Percentiles rank a stretch among this genome's conserved stretches.
Conservation (phyloP, 345 rosid genomes). For the Toxicodendron radicans region DNA sequence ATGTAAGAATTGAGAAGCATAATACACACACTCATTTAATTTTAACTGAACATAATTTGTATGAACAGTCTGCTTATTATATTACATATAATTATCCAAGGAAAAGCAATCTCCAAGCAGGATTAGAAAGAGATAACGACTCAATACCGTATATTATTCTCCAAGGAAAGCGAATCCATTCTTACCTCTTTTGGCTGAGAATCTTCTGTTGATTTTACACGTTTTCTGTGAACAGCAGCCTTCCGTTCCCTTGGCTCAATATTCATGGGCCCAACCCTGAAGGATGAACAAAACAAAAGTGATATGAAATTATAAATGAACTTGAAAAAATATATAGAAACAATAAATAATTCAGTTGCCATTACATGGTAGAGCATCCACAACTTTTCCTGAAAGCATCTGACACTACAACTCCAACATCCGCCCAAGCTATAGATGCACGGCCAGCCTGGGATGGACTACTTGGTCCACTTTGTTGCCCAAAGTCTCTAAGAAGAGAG, state of each 20-base stretch:
- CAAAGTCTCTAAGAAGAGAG: constrained; percentile 29
- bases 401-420: constrained; percentile 34
- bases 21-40: no score
- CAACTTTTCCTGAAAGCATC: constrained; percentile 22
- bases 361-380: constrained; percentile 47
- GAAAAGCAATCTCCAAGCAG: background rate
- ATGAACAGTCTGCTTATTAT: no score
- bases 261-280: constrained; percentile 48
- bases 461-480: constrained; percentile 19
- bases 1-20: no score
- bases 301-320: background rate
- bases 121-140: background rate
- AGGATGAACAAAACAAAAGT: background rate
- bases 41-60: no score
- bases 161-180: background rate
- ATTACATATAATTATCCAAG: background rate
- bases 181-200: constrained; percentile 34
- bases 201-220: constrained; percentile 6
- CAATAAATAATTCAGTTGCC: background rate
- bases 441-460: constrained; percentile 11
- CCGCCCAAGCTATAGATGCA: constrained; percentile 28
- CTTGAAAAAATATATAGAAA: background rate
- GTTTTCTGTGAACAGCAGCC: constrained; percentile 15
- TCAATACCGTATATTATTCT: background rate
- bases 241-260: constrained; percentile 26